Percentiles rank a stretch among this genome's conserved stretches.
Evolutionary conservation across 1,284 basidiomycete species (phyloP).

Genomic region (Leccinum huronense): DNA sequence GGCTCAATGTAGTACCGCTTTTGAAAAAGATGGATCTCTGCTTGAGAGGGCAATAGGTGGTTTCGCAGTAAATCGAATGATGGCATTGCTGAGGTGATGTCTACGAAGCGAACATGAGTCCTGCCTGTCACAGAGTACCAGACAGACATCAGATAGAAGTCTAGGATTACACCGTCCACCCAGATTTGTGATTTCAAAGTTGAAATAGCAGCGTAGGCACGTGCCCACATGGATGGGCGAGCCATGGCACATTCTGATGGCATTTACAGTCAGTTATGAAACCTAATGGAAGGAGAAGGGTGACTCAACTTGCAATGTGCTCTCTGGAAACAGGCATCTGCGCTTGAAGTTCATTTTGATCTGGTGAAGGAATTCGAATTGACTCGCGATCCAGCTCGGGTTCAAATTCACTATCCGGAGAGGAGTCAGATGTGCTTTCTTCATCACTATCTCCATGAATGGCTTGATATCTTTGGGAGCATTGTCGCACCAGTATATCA

Average conservation of each 20-base stretch:
- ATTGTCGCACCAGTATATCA: not conserved
- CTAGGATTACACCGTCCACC: not conserved
- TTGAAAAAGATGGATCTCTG: not conserved
- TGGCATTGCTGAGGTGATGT: not conserved
- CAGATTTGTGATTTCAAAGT: not conserved
- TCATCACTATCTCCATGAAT: not conserved
- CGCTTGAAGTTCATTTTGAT: not conserved
- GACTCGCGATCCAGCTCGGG: not conserved
- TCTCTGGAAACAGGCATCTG: not conserved
- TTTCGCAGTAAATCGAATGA: not conserved
- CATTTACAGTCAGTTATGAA: not conserved
- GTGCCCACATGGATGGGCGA: constrained; percentile 3
- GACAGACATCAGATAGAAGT: constrained; percentile 1
- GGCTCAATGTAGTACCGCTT: not conserved
- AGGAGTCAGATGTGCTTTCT: not conserved
- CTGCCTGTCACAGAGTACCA: not conserved
- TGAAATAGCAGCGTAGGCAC: not conserved
- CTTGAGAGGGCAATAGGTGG: not conserved
- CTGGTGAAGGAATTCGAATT: not conserved
- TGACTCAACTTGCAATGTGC: constrained; percentile 1
- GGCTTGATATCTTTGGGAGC: not conserved
- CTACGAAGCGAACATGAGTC: not conserved
- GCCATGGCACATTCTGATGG: not conserved
- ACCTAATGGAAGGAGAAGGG: no score
- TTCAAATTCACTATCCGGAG: not conserved